Evolutionary conservation across 257 asterid genomes (phyloP), one percentile per base, ranked within the genome.

Genomic region (Solanum lignicaule): DNA sequence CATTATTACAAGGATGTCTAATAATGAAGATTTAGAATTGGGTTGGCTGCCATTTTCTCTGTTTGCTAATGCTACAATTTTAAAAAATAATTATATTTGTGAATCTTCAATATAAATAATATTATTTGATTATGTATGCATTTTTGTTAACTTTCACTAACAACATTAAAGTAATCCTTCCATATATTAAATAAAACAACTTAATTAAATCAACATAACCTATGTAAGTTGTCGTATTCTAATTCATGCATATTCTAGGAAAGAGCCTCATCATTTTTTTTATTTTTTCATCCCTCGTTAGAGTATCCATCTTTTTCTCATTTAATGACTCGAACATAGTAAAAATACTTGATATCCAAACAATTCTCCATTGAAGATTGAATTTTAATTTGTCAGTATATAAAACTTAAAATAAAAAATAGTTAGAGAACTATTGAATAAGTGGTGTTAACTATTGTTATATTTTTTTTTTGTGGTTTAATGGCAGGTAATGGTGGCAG

Each of bases 401-500:
- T 65, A n/a, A 11, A 65, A 10, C 32, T 65, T 65, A 65, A 10
- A n/a, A 65, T 65, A 65, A 65, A 21, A 11, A 65, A n/a, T 4
- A 65, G 72, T 65, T 65, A n/a, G 8, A 25, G 16, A n/a, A n/a
- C 72, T n/a, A 46, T 46, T 46, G 12, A 48, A 48, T 9, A 82
- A 82, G 71, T 82, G 69, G 12, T 10, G 11, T 82, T 15, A 48
- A 82, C 43, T 48, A 48, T 82, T 29, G 16, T 15, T 82, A n/a
- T 86, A 52, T 31, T 73, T 55, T 83, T 48, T 16, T 16, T 5
- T 6, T 29, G 62, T 72, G 38, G 83, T 82, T 27, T 35, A 84
- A 11, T 83, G 69, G 43, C 89, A 97, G 99, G 99, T 95, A 65
- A 23, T 95, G 41, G 99, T 95, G 91, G 99, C 98, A 88, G 98